phyloP scores from a whole-genome alignment of 352 stramenopile species.

The Peronospora tabacina region DNA sequence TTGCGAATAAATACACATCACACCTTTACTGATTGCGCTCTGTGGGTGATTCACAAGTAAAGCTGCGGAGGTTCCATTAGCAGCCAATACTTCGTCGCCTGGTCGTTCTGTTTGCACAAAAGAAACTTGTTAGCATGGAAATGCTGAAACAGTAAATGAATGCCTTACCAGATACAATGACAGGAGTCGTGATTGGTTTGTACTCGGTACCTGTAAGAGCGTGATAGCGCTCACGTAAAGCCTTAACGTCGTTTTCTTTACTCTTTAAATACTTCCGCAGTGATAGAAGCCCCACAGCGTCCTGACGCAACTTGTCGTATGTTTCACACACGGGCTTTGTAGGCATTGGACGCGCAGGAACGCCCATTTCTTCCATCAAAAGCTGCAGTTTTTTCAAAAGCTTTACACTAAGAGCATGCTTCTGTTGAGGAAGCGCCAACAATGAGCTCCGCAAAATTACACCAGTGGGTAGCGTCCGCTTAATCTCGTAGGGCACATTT shows the following conservation, averaged over 20 bases:
- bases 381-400: slow-evolving; percentile 62
- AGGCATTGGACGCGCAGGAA: slow-evolving; percentile 60
- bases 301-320: slow-evolving; percentile 52
- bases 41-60: slow-evolving; percentile 18
- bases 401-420: slow-evolving; percentile 50
- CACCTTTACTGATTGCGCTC: slow-evolving; percentile 34
- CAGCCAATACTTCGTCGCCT: slow-evolving; percentile 19
- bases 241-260: slow-evolving; percentile 46
- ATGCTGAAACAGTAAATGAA: slow-evolving; percentile 1
- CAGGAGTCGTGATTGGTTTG: slow-evolving; percentile 34
- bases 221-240: slow-evolving; percentile 46
- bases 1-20: neutral
- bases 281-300: slow-evolving; percentile 47
- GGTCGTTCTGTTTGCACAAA: slow-evolving; percentile 24
- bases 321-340: slow-evolving; percentile 56
- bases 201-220: slow-evolving; percentile 46
- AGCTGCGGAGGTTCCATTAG: slow-evolving; percentile 2
- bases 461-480: slow-evolving; percentile 38
- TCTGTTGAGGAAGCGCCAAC: slow-evolving; percentile 41
- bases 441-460: slow-evolving; percentile 55
- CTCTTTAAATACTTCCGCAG: slow-evolving; percentile 52
- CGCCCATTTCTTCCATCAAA: slow-evolving; percentile 54
- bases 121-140: slow-evolving; percentile 5
- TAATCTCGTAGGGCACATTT: slow-evolving; percentile 51
- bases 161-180: slow-evolving; percentile 32